Evolutionary conservation across 441 rosid species (phyloP), one percentile per base, ranked within the genome.

Genomic region (Erodium trifolium): DNA sequence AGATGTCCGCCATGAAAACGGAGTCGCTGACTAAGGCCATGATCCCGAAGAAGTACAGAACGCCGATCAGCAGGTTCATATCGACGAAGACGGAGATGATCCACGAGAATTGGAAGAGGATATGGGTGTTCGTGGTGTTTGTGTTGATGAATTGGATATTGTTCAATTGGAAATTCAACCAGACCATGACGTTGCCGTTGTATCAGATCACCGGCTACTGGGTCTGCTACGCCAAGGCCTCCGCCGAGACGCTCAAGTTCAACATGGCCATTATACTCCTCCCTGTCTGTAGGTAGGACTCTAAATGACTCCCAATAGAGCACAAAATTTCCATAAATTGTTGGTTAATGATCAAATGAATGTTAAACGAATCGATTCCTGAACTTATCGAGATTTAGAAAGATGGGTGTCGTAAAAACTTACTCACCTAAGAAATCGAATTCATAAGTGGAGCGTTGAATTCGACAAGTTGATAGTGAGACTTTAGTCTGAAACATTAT

Each of bases 221-320:
- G 8, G 92, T 93, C 75, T 82, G 88, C 67, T 55, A 86, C 1
- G 98, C 98, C 27, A 90, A 93, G 78, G 98, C 96, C 7, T 93
- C 88, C 4, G 97, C 97, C 2, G 98, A 93, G 84, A 90, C 89
- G 0, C 88, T 82, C 10, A 93, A 90, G 68, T 85, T 93, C 92
- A 92, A 92, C 79, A 92, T 92, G 98, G 97, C 97, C 37, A 79
- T 92, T 69, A 88, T 92, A 64, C 76, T 92, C 27, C 70, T 90
- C 0, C 97, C 98, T 0, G 93, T 90, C 27, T 92, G 97, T 73
- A 34, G 37, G 37, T 34, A 34, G 37, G 37, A 3, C 5, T 34
- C 3, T 34, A 34, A 34, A 34, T 34, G 1, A 34, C 3, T 34
- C 27, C 37, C 37, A 34, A 34, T 34, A 0, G 3, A 5, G 1